These are phyloP conservation scores for Sugiyamaella xylanicola DNA, from an alignment of 1,139 yeast genomes.

Conservation along the genomic window DNA sequence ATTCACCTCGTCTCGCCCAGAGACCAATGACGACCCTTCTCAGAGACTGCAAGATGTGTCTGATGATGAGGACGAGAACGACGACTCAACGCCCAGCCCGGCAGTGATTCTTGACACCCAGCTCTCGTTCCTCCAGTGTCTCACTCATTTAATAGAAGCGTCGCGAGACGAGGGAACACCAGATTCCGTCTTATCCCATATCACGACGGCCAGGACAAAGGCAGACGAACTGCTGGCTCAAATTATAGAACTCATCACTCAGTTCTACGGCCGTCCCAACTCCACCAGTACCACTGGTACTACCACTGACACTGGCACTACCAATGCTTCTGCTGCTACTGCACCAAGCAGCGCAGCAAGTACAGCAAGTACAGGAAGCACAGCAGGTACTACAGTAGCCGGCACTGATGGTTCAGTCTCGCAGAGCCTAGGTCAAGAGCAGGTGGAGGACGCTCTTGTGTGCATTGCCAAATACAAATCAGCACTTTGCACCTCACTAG, in stretches of 20 bases:
- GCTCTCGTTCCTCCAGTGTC: slow-evolving; percentile 24
- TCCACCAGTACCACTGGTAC: neutral
- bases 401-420: too few relatives aligned
- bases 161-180: slow-evolving; percentile 1
- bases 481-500: slow-evolving; percentile 11
- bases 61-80: slow-evolving; percentile 15
- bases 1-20: slow-evolving; percentile 9
- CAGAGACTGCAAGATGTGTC: neutral
- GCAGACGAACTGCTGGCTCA: slow-evolving; percentile 11
- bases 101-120: slow-evolving; percentile 24
- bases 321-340: neutral
- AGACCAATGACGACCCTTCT: neutral
- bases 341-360: neutral
- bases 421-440: neutral
- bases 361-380: too few relatives aligned
- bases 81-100: slow-evolving; percentile 10
- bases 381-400: too few relatives aligned
- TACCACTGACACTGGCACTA: neutral
- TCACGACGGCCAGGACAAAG: slow-evolving; percentile 1
- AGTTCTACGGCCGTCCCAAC: neutral
- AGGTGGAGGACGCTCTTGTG: slow-evolving; percentile 26
- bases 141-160: slow-evolving; percentile 20
- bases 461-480: slow-evolving; percentile 27
- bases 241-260: slow-evolving; percentile 5
- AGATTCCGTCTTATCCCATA: neutral